These are phyloP conservation scores for Cichorium intybus DNA, from an alignment of 140 eudicot genomes.

Conservation along the genomic window DNA sequence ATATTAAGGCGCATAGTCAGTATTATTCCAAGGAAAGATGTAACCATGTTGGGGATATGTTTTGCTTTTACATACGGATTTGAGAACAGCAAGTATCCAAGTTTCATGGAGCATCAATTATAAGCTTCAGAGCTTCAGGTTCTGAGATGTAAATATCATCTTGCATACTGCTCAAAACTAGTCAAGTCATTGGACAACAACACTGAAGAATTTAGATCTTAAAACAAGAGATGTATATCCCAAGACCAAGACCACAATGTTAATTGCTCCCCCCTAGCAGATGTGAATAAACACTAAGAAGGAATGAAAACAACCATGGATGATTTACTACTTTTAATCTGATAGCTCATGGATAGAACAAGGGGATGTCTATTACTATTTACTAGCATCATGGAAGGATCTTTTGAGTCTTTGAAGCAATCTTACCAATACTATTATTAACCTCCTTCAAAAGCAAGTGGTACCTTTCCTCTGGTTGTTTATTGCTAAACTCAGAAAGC, in stretches of 20 bases:
- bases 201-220: neutral
- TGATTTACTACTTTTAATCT: too few species aligned
- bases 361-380: slow-evolving; percentile 29
- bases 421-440: slow-evolving; percentile 79
- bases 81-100: too few species aligned
- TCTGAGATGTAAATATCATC: neutral
- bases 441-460: slow-evolving; percentile 75
- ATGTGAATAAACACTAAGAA: slow-evolving; percentile 11
- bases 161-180: slow-evolving; percentile 3
- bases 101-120: neutral
- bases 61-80: too few species aligned
- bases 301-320: too few species aligned
- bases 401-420: slow-evolving; percentile 83
- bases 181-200: neutral
- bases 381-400: slow-evolving; percentile 32
- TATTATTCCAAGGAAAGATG: too few species aligned
- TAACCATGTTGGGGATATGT: too few species aligned
- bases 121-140: neutral
- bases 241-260: neutral
- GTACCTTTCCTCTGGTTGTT: slow-evolving; percentile 79
- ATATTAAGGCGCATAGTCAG: too few species aligned
- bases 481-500: slow-evolving; percentile 85
- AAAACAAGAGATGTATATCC: slow-evolving; percentile 2
- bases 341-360: slow-evolving; percentile 37
- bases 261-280: slow-evolving; percentile 3